Conservation (phyloP, 2,329 filamentous ascomycete genomes). For the Aspergillus caelatus region DNA sequence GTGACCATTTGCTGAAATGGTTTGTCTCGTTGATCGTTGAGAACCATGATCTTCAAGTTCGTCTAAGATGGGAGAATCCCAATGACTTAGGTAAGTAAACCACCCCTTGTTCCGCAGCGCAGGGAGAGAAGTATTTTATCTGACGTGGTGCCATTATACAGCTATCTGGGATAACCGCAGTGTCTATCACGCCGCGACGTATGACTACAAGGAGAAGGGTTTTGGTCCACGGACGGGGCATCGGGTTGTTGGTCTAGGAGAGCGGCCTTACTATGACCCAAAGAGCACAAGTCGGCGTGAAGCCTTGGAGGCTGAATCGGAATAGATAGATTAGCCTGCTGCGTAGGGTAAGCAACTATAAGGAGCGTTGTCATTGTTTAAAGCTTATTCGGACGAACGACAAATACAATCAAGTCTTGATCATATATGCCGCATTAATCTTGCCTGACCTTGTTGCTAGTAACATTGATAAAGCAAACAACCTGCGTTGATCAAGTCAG, state of each 20-base stretch:
- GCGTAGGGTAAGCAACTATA: no score
- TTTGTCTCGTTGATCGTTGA: slow-evolving; percentile 42
- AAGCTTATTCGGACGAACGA: no score
- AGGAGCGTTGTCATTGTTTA: no score
- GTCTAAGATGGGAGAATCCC: slow-evolving; percentile 40
- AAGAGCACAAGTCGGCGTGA: slow-evolving; percentile 32
- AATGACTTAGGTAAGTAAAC: slow-evolving; percentile 45
- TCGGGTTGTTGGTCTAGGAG: slow-evolving; percentile 57
- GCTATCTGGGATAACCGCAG: slow-evolving; percentile 63
- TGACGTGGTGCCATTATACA: slow-evolving; percentile 12
- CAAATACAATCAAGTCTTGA: no score
- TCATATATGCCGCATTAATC: no score
- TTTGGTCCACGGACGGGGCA: slow-evolving; percentile 54
- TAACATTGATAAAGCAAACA: no score
- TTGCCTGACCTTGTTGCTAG: no score
- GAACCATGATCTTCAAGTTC: slow-evolving; percentile 47
- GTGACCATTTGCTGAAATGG: slow-evolving; percentile 35
- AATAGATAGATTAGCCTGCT: not conserved
- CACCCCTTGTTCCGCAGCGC: not conserved
- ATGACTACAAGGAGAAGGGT: slow-evolving; percentile 53
- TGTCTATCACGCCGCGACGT: slow-evolving; percentile 59
- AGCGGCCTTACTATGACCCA: slow-evolving; percentile 58
- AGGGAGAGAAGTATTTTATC: not conserved
- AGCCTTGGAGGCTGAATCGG: slow-evolving; percentile 19
- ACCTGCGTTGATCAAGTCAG: no score